Percentiles rank a stretch among this genome's conserved stretches.
Evolutionary conservation across 176 grass and related monocot species (phyloP).

Genomic region (Bothriochloa decipiens): DNA sequence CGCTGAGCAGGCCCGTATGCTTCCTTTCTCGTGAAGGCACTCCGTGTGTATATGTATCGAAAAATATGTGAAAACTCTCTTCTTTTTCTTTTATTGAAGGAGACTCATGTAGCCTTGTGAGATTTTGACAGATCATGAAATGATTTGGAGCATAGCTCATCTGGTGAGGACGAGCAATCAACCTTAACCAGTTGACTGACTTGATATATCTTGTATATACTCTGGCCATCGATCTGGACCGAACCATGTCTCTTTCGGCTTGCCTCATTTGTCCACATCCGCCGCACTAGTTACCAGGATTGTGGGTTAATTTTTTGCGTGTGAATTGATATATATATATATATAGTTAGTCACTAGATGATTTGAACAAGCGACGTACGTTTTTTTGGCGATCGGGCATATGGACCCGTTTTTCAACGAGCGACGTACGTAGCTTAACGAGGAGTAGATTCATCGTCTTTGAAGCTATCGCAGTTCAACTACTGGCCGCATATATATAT

Average conservation of each 20-base stretch:
- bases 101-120: neutral
- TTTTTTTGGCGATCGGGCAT: no score
- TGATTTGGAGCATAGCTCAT: neutral
- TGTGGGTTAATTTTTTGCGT: no score
- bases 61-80: neutral
- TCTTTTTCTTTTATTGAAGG: neutral
- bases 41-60: neutral
- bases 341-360: no score
- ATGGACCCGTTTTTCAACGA: no score
- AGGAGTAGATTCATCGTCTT: neutral
- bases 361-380: no score
- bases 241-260: neutral
- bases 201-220: neutral
- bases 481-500: no score
- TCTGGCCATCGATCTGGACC: neutral
- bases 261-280: slow-evolving; percentile 13
- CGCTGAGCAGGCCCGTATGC: neutral
- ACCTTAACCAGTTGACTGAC: slow-evolving; percentile 16
- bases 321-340: no score
- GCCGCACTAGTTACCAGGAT: neutral
- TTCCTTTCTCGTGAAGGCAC: slow-evolving; percentile 23
- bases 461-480: slow-evolving; percentile 7
- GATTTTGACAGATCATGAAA: neutral
- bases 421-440: no score
- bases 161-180: neutral